A percentile compares a stretch with the other conserved stretches of the same genome.
phyloP scores from a whole-genome alignment of 306 rosid genomes.

The Notholithocarpus densiflorus region DNA sequence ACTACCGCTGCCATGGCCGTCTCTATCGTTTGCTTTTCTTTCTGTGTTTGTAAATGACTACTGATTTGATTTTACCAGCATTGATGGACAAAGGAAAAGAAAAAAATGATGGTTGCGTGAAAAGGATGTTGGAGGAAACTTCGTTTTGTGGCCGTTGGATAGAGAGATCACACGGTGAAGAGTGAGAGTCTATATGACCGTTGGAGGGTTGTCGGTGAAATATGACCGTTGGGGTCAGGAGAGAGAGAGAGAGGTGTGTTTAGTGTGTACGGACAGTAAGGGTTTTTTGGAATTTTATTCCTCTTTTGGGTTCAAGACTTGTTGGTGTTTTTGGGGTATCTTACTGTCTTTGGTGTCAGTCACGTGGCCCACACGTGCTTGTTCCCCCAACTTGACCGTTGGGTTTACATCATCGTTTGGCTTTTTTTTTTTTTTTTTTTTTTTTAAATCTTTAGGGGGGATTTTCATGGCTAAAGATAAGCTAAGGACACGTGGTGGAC shows the following conservation, averaged over 20 bases:
- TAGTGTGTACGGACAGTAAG: conserved; percentile 48
- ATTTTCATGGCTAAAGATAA: neutral
- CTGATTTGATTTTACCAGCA: conserved; percentile 43
- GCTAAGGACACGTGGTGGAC: conserved; percentile 8
- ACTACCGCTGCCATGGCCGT: conserved; percentile 33
- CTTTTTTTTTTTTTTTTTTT: neutral
- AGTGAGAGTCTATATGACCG: conserved; percentile 46
- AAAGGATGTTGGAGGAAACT: conserved; percentile 17
- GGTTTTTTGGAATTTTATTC: neutral
- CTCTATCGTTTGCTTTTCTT: conserved; percentile 40
- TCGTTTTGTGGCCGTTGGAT: conserved; percentile 39
- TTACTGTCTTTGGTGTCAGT: neutral
- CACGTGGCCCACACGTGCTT: conserved; percentile 47
- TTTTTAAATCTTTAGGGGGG: neutral
- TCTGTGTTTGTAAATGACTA: conserved; percentile 25
- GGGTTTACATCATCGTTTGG: conserved; percentile 21
- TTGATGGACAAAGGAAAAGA: conserved; percentile 16
- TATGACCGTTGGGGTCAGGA: conserved; percentile 77
- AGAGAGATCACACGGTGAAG: conserved; percentile 59
- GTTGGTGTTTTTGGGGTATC: neutral
- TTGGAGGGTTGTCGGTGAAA: conserved; percentile 58
- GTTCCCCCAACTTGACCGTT: conserved; percentile 70
- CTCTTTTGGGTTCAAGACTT: neutral
- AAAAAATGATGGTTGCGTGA: conserved; percentile 30
- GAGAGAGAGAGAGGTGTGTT: neutral